Evolutionary conservation across 345 rosid genomes (phyloP), one percentile per base, ranked within the genome.

Genomic region (Sapria himalayana): DNA sequence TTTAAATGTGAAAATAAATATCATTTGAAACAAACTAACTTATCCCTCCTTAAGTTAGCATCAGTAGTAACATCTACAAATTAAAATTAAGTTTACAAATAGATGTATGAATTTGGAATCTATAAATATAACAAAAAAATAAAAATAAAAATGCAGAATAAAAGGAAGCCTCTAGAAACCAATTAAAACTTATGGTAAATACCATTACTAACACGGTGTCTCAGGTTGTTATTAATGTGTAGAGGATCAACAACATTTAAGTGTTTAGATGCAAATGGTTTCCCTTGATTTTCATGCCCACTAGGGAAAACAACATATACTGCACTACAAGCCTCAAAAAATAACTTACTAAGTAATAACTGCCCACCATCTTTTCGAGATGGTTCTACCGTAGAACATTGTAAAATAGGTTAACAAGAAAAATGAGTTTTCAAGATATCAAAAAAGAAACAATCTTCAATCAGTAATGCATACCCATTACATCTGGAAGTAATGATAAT

Each of bases 141-240:
- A n/a, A n/a, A n/a, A n/a, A n/a, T n/a, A n/a, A n/a, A n/a, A n/a
- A n/a, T n/a, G n/a, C n/a, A n/a, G 5, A 16, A 17, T 7, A 2
- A 15, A 22, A 15, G 32, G 7, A 37, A 48, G 27, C 8, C 34
- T 19, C 24, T n/a, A 37, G 12, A 25, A 25, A 15, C 22, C 17
- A 11, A 9, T 9, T 25, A 27, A 22, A 24, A 29, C n/a, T 20
- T 15, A 22, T 33, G 33, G 23, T 27, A 55, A 40, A 24, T 70
- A 91, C 99, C 99, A 82, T 85, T 84, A 57, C 78, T 91, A 52
- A 84, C 99, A 63, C 99, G 79, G 40, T 95, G 95, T n/a, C 99
- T 95, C 57, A 91, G 95, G 63, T 84, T 91, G 81, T 91, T 91
- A 71, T 73, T 91, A 51, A 69, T 56, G 50, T 95, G 95, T 60